Evolutionary conservation across 2,329 filamentous ascomycete genomes (phyloP).

Genomic region (Xylaria hypoxylon): DNA sequence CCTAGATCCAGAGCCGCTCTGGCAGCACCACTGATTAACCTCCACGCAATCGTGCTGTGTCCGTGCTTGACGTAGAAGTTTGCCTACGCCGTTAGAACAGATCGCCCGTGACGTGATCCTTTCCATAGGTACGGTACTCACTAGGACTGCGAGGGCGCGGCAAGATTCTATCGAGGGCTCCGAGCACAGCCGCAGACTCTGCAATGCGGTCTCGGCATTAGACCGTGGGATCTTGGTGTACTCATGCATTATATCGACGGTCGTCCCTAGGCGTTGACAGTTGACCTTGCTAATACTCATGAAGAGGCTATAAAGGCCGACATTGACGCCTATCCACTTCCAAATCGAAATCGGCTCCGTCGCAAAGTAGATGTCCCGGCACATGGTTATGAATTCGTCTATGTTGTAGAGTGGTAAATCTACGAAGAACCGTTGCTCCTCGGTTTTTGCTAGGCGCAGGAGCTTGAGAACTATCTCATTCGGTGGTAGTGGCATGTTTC

Average conservation of each 20-base stretch:
- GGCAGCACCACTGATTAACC: conserved; percentile 45
- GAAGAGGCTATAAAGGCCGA: conserved; percentile 46
- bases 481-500: conserved; percentile 44
- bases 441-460: conserved; percentile 43
- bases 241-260: conserved; percentile 33
- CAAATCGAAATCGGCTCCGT: conserved; percentile 47
- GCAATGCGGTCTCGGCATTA: conserved; percentile 46
- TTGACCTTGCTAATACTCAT: conserved; percentile 26
- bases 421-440: conserved; percentile 48
- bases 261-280: conserved; percentile 35
- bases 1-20: conserved; percentile 47
- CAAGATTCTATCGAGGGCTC: conserved; percentile 47
- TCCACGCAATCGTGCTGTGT: conserved; percentile 47
- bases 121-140: conserved; percentile 33
- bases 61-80: conserved; percentile 48
- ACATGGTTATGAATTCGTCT: conserved; percentile 47
- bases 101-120: not conserved
- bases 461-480: conserved; percentile 46
- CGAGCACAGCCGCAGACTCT: conserved; percentile 46
- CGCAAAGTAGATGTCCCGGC: conserved; percentile 48
- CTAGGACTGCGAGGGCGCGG: conserved; percentile 46
- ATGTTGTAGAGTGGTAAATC: conserved; percentile 44
- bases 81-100: conserved; percentile 37
- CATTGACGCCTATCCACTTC: conserved; percentile 48
- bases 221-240: conserved; percentile 34